Percentiles rank a stretch among this genome's conserved stretches.
Evolutionary conservation across 306 rosid species (phyloP).

Genomic region (Cyamopsis tetragonoloba): DNA sequence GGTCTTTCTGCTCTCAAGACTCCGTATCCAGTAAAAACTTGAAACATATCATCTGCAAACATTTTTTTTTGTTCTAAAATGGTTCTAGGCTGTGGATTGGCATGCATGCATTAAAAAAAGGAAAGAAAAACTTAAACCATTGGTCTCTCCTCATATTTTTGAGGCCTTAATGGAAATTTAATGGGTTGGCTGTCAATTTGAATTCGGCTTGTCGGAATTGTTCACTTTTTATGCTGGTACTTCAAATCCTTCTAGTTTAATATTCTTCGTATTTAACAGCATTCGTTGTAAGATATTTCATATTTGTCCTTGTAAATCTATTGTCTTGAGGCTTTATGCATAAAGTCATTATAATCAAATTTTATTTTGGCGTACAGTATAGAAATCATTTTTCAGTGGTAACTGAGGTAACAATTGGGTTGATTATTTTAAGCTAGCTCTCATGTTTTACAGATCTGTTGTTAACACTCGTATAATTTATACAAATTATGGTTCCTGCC

Average conservation of each 20-base stretch:
- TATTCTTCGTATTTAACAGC: not conserved
- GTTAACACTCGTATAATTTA: not conserved
- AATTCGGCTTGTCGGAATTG: not conserved
- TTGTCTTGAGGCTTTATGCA: not conserved
- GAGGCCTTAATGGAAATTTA: not conserved
- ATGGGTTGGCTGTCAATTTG: not conserved
- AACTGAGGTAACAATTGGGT: not conserved
- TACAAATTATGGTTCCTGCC: not conserved
- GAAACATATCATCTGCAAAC: not conserved
- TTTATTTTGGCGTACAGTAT: conserved; percentile 8
- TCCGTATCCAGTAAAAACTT: conserved; percentile 65
- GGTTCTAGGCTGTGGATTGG: conserved; percentile 6
- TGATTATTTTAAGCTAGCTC: not conserved
- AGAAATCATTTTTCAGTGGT: conserved; percentile 2
- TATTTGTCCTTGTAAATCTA: not conserved
- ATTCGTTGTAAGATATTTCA: not conserved
- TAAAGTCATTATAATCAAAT: not conserved
- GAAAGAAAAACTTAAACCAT: not conserved
- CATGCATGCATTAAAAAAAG: conserved; percentile 3
- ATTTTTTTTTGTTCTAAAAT: not conserved
- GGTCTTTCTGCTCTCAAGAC: conserved; percentile 95
- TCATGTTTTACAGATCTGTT: not conserved
- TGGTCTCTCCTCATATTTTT: not conserved
- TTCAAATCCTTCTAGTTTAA: too few relatives aligned
- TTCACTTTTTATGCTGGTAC: not conserved